Percentiles rank a stretch among this genome's conserved stretches.
Conservation (phyloP, 2,329 filamentous ascomycete species). For the Microcyclosporella mali region DNA sequence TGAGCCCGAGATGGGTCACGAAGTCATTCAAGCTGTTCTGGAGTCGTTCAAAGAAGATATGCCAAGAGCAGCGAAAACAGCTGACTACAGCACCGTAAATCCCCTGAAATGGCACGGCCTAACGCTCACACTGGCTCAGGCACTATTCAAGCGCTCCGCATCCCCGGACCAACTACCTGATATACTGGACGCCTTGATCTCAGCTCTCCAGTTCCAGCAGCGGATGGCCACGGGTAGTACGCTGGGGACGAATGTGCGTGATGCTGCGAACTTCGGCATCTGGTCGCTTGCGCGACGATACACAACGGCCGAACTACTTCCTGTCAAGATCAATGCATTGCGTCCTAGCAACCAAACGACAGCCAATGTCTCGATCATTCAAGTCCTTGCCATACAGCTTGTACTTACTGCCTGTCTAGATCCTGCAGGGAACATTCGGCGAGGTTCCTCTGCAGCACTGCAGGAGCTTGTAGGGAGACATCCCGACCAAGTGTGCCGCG, state of each 20-base stretch:
- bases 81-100: slow-evolving; percentile 69
- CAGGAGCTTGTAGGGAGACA: slow-evolving; percentile 93
- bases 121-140: slow-evolving; percentile 77
- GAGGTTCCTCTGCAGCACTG: slow-evolving; percentile 85
- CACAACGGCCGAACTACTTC: slow-evolving; percentile 67
- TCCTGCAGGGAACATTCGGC: slow-evolving; percentile 84
- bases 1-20: slow-evolving; percentile 69
- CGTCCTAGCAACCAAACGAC: slow-evolving; percentile 5
- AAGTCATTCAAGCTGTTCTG: slow-evolving; percentile 82
- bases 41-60: slow-evolving; percentile 60
- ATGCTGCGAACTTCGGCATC: slow-evolving; percentile 92
- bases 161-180: slow-evolving; percentile 63
- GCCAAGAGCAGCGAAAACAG: slow-evolving; percentile 39
- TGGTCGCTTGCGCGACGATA: slow-evolving; percentile 90
- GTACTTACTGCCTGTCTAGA: slow-evolving; percentile 79
- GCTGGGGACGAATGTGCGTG: slow-evolving; percentile 81
- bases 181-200: slow-evolving; percentile 69
- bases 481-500: slow-evolving; percentile 73
- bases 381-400: slow-evolving; percentile 73
- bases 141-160: slow-evolving; percentile 78
- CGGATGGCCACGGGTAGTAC: slow-evolving; percentile 77
- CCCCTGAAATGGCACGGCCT: slow-evolving; percentile 86
- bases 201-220: slow-evolving; percentile 83
- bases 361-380: slow-evolving; percentile 34
- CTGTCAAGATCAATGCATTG: slow-evolving; percentile 43